phyloP scores from a whole-genome alignment of 176 grass and related monocot species.

The Ampelocalamus luodianensis region DNA sequence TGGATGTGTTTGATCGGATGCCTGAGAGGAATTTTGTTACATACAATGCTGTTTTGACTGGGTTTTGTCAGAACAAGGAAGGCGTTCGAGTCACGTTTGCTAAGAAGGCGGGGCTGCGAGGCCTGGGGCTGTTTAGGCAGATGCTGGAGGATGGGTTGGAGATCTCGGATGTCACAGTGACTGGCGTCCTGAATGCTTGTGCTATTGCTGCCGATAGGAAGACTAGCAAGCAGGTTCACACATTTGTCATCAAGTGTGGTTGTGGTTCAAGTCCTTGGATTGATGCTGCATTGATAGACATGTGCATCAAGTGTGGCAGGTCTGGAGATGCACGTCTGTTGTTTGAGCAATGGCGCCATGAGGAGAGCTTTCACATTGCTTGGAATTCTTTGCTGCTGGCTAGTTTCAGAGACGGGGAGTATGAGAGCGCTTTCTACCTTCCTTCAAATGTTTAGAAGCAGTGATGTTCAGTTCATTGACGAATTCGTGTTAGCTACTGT shows the following conservation, averaged over 20 bases:
- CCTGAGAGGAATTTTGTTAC: slow-evolving; percentile 65
- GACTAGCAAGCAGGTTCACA: slow-evolving; percentile 66
- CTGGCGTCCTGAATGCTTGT: slow-evolving; percentile 63
- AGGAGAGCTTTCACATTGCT: slow-evolving; percentile 58
- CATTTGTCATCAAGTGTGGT: slow-evolving; percentile 64
- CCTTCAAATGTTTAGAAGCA: slow-evolving; percentile 45
- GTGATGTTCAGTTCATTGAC: slow-evolving; percentile 45
- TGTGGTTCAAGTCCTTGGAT: slow-evolving; percentile 62
- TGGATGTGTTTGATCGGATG: slow-evolving; percentile 70
- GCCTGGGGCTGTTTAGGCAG: slow-evolving; percentile 50
- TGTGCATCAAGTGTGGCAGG: slow-evolving; percentile 62
- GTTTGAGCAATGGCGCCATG: slow-evolving; percentile 54
- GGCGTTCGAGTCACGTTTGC: slow-evolving; percentile 49
- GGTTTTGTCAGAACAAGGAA: slow-evolving; percentile 70
- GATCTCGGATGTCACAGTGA: slow-evolving; percentile 66
- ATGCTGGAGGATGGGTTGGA: slow-evolving; percentile 59
- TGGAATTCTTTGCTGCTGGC: slow-evolving; percentile 64
- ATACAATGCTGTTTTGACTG: slow-evolving; percentile 66
- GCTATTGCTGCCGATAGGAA: slow-evolving; percentile 63
- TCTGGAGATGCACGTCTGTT: slow-evolving; percentile 58
- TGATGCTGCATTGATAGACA: slow-evolving; percentile 67
- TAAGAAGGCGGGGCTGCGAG: slow-evolving; percentile 48
- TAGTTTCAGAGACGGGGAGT: slow-evolving; percentile 59
- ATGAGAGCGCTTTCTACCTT: slow-evolving; percentile 56
- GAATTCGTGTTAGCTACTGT: slow-evolving; percentile 56